Evolutionary conservation across 2,329 filamentous ascomycete species (phyloP).

Genomic region (Exophiala spinifera): DNA sequence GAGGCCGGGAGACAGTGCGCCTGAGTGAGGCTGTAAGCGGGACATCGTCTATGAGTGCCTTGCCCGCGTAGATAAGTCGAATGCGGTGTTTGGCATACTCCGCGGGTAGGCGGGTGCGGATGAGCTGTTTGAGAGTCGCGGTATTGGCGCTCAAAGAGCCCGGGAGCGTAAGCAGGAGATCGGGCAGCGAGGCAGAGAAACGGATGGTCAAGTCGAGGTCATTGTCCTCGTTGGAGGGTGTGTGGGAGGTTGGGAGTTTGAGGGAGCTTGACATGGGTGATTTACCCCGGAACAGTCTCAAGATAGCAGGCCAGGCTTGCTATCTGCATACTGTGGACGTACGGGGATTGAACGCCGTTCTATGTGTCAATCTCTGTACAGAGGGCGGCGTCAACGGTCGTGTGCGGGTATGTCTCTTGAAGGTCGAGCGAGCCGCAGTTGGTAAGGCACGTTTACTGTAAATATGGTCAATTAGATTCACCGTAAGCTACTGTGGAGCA

Average conservation of each 20-base stretch:
- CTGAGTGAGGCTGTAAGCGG: constrained; percentile 68
- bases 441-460: not conserved
- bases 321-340: not conserved
- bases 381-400: not conserved
- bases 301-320: not conserved
- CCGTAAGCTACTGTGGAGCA: too few relatives aligned
- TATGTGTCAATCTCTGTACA: too few relatives aligned
- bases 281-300: not conserved
- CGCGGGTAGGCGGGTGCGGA: constrained; percentile 67
- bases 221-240: constrained; percentile 1
- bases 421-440: not conserved
- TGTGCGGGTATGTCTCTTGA: not conserved
- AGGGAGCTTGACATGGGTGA: constrained; percentile 13
- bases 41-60: constrained; percentile 72
- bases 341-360: too few relatives aligned
- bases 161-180: constrained; percentile 74
- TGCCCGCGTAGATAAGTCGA: constrained; percentile 85
- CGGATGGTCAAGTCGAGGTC: constrained; percentile 76
- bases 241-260: constrained; percentile 8
- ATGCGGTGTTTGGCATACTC: constrained; percentile 66
- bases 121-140: constrained; percentile 74
- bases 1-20: constrained; percentile 51
- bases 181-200: constrained; percentile 81
- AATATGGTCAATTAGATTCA: too few relatives aligned
- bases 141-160: constrained; percentile 54